Base-by-base conservation (phyloP, 306 rosid genomes). In the Cicer yamashitae region DNA sequence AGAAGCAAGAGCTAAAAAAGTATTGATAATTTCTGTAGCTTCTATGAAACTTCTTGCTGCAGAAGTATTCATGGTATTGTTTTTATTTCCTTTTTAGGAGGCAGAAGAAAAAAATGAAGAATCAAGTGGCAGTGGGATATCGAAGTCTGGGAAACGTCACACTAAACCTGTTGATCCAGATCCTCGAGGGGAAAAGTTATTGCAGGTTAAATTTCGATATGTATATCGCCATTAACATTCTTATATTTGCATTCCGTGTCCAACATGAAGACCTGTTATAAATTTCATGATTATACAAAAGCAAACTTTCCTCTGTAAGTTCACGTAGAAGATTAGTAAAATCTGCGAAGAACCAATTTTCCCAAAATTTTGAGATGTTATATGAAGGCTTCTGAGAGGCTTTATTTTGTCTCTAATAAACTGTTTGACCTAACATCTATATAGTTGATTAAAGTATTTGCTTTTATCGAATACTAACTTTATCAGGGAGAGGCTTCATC, bases 1-100 rank as follows among this genome's bases (percentile, higher is more conserved):
- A 44, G 98, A 92, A 89, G 98, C 97, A 47, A 86, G 93, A 46
- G 98, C 98, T 67, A 92, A 96, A 90, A 90, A 92, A 86, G 98
- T 92, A 92, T 11, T 25, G 45, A 41, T 71, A 68, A 13, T 74
- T 62, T 43, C 30, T 76, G 41, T 73, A 67, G 80, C 74, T 80
- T 83, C n/a, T 71, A 30, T 10, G 7, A 22, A 72, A 53, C 52
- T 71, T 80, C 25, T 39, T 65, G 20, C 69, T 38, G 71, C 61
- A 50, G 43, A 76, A 12, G 20, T 68, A 71, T 70, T 67, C 58
- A 78, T 74, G 45, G 59, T 80, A 52, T 77, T 75, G 37, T 73
- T 81, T 81, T 71, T 63, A 52, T 75, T 58, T 81, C 58, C 46
- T 25, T 41, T 74, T 79, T 82, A 96, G 99, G 98, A 92, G 92